Evolutionary conservation across 805 yeast genomes (phyloP), one percentile per base, ranked within the genome.

Genomic region (Sugiyamaella valdiviana): DNA sequence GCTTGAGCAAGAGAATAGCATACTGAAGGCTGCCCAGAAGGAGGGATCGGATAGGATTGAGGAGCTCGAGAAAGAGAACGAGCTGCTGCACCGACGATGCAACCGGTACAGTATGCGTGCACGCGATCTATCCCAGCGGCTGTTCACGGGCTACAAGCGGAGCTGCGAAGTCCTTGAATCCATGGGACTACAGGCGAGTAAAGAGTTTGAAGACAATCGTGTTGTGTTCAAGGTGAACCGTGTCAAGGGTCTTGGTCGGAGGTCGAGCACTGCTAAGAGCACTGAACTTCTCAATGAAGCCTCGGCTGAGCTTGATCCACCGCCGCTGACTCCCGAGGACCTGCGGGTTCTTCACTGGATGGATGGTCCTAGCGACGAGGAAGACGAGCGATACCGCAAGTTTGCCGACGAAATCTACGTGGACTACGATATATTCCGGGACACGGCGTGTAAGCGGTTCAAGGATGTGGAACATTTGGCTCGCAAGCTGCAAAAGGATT

Each of bases 391-490:
- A 22, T 63, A 51, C 45, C 47, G 50, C 6, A 42, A 45, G 41
- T 60, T 64, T 39, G 46, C 60, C 19, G 57, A 56, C 32, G 62
- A 59, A 46, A 55, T 69, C 21, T 65, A 65, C 37, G 54, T 59
- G 10, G 74, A 73, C 48, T 72, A 66, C 57, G 67, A 66, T 21
- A 61, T 60, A 14, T 63, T 63, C 46, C 67, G 70, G 35, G 63
- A 67, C 12, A 69, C 78, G 12, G 77, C 89, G 2, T 74, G 81
- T 36, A 80, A 83, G 61, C 71, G 99, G 50, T 90, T 93, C 59
- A 79, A 77, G 48, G 98, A 91, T 60, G 95, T 91, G 44, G 98
- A 93, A 63, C 78, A 83, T 5, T 73, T 90, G 57, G 98, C 98
- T 1, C 82, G 93, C 59, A 85, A 80, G 60, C 73, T 86, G 51